phyloP scores from a whole-genome alignment of 345 rosid species.

The Lagerstroemia speciosa region DNA sequence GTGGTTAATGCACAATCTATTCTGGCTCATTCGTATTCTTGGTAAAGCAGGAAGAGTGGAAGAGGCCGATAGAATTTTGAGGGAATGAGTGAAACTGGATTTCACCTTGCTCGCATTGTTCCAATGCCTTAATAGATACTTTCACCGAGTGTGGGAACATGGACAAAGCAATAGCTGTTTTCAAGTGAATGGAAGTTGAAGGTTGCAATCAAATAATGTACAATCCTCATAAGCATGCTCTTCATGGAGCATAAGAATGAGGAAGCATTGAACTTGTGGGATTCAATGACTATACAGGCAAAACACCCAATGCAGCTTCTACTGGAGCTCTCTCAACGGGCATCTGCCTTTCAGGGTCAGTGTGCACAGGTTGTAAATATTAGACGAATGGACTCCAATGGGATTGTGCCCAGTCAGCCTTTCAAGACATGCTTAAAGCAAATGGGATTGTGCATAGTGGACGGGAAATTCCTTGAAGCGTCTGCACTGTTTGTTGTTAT shows the following conservation, averaged over 20 bases:
- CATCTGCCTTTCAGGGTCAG: slow-evolving; percentile 79
- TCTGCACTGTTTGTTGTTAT: slow-evolving; percentile 57
- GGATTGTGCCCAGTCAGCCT: slow-evolving; percentile 69
- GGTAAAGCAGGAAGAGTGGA: slow-evolving; percentile 74
- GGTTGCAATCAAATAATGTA: slow-evolving; percentile 69
- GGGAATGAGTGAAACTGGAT: slow-evolving; percentile 60
- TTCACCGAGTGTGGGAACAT: slow-evolving; percentile 48
- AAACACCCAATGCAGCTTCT: slow-evolving; percentile 75
- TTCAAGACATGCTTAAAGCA: slow-evolving; percentile 77
- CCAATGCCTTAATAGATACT: slow-evolving; percentile 68
- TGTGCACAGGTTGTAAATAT: slow-evolving; percentile 67
- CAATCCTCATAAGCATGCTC: slow-evolving; percentile 53
- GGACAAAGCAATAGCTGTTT: slow-evolving; percentile 51
- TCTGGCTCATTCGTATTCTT: slow-evolving; percentile 73
- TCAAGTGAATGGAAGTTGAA: slow-evolving; percentile 67
- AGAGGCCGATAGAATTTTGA: slow-evolving; percentile 66
- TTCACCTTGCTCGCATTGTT: slow-evolving; percentile 64
- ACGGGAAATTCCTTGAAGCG: slow-evolving; percentile 66
- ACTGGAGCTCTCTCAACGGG: slow-evolving; percentile 63
- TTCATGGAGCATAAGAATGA: slow-evolving; percentile 60
- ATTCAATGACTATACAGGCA: slow-evolving; percentile 73
- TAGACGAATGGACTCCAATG: slow-evolving; percentile 82
- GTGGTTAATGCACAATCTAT: slow-evolving; percentile 55
- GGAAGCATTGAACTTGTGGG: slow-evolving; percentile 76
- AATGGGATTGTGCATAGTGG: slow-evolving; percentile 80